Evolutionary conservation across 371 early-diverging fungal species (phyloP), one percentile per base, ranked within the genome.

Genomic region (Phascolomyces articulosus): DNA sequence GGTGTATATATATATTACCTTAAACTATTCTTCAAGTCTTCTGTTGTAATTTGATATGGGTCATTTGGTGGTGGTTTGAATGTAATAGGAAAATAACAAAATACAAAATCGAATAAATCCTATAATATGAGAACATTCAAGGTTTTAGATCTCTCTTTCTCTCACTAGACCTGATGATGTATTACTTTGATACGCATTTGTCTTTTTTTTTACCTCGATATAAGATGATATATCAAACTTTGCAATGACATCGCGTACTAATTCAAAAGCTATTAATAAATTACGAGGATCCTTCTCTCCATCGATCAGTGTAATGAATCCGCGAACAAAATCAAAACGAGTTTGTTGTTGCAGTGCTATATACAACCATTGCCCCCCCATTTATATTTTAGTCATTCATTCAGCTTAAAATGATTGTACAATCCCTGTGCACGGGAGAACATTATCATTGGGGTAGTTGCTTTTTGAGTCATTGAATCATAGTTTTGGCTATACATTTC

Each of bases 61-160:
- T 97, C 98, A 65, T 93, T 92, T 27, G 95, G 95, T 0, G 96
- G 94, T 18, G 96, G 93, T 71, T 91, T 91, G 74, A 97, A 99
- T 2, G 99, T 97, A 69, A 99, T 98, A 0, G 99, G 99, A 70
- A 98, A 99, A 82, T 99, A 99, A 79, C 97, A 97, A 65, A 95
- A 98, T 34, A 93, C 86, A 15, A 95, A 90, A 64, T 98, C 97
- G 69, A 98, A 98, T 49, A 98, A 68, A 66, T 95, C 95, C 87
- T 89, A 68, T 1, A 64, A 34, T 18, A 16, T 0, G 3, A 1
- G 10, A 40, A n/a, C n/a, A n/a, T n/a, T n/a, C n/a, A n/a, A n/a
- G n/a, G n/a, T n/a, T n/a, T n/a, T n/a, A n/a, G n/a, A n/a, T n/a
- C n/a, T n/a, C n/a, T n/a, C n/a, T n/a, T n/a, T n/a, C n/a, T n/a